Conservation (phyloP, 805 yeast species). For the Lipomyces mesembrius region DNA sequence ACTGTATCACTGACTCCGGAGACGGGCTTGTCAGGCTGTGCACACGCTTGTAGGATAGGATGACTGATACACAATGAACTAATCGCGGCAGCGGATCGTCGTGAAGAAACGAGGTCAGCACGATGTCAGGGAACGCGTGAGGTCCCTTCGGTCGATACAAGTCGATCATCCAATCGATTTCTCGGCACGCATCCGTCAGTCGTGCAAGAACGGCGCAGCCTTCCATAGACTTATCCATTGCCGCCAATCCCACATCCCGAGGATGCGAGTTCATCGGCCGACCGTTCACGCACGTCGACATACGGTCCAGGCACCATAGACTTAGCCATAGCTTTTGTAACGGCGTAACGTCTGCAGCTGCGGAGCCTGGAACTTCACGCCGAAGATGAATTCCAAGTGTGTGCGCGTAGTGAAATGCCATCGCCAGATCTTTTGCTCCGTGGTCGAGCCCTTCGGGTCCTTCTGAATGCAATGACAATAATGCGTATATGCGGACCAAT, state of each 20-base stretch:
- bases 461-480: constrained; percentile 48
- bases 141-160: constrained; percentile 46
- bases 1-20: constrained; percentile 27
- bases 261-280: constrained; percentile 48
- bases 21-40: constrained; percentile 27
- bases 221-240: constrained; percentile 33
- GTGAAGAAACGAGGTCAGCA: constrained; percentile 14
- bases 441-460: constrained; percentile 45
- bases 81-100: constrained; percentile 29
- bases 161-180: constrained; percentile 48
- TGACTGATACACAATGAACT: constrained; percentile 42
- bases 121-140: constrained; percentile 16
- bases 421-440: constrained; percentile 42
- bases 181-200: constrained; percentile 40
- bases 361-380: constrained; percentile 39
- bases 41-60: constrained; percentile 45
- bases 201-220: constrained; percentile 44
- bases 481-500: constrained; percentile 46
- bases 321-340: constrained; percentile 47
- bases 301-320: constrained; percentile 49
- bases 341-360: constrained; percentile 15
- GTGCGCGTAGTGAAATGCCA: constrained; percentile 49
- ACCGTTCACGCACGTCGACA: constrained; percentile 49
- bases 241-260: constrained; percentile 47
- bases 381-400: constrained; percentile 50